Evolutionary conservation across 768 basidiomycete genomes (phyloP).

Genomic region (Mycena filopes): DNA sequence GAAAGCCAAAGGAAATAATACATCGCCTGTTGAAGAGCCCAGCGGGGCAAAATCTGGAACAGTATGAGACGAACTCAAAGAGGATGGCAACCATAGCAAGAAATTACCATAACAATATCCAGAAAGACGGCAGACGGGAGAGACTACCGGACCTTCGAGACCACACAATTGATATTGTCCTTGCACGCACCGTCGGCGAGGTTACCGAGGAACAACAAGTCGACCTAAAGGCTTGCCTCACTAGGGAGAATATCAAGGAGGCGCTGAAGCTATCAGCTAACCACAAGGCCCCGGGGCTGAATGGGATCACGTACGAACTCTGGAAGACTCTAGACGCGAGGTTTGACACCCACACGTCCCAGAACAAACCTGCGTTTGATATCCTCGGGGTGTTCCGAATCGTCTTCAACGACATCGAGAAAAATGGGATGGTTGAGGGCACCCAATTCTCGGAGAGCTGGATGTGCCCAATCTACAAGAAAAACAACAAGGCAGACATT

Average conservation of each 20-base stretch:
- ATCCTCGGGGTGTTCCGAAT: too few species aligned
- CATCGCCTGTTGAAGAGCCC: not conserved
- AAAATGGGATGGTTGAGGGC: too few species aligned
- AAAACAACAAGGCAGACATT: too few species aligned
- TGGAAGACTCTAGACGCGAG: not conserved
- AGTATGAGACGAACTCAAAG: not conserved
- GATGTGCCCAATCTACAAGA: too few species aligned
- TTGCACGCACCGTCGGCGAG: not conserved
- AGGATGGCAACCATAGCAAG: not conserved
- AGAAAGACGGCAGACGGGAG: not conserved
- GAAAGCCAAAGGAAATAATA: not conserved
- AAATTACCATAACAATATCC: slow-evolving; percentile 1
- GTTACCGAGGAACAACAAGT: not conserved
- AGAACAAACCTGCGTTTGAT: not conserved
- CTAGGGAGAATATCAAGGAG: not conserved
- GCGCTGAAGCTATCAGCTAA: slow-evolving; percentile 1
- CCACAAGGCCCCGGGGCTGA: not conserved
- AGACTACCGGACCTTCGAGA: not conserved
- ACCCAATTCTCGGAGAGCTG: too few species aligned
- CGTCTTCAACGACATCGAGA: too few species aligned
- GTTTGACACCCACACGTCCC: not conserved
- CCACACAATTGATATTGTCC: not conserved
- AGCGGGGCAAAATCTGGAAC: not conserved
- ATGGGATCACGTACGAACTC: slow-evolving; percentile 1
- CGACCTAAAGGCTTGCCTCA: not conserved